Percentiles rank a stretch among this genome's conserved stretches.
These are phyloP conservation scores for Aspergillus conjunctus DNA, from an alignment of 495 filamentous ascomycete genomes.

Conservation along the genomic window DNA sequence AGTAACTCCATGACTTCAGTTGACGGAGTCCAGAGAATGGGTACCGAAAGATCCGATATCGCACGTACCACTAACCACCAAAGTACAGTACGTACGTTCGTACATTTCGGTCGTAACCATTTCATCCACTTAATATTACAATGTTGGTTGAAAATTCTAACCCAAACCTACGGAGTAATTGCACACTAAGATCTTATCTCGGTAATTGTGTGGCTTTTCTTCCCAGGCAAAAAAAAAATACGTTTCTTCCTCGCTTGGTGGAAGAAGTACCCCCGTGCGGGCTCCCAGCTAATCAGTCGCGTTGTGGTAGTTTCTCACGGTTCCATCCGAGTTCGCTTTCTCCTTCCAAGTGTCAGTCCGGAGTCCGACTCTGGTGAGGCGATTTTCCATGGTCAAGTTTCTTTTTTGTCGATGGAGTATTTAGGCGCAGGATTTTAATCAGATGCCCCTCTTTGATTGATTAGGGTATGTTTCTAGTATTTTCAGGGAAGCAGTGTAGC, in stretches of 20 bases:
- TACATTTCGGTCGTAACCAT: too few relatives aligned
- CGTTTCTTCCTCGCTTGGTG: too few relatives aligned
- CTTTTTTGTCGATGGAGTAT: neutral
- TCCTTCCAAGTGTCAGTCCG: too few relatives aligned
- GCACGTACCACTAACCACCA: conserved; percentile 19
- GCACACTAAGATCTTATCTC: conserved; percentile 22
- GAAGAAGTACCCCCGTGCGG: too few relatives aligned
- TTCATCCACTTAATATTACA: too few relatives aligned
- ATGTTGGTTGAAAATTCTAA: too few relatives aligned
- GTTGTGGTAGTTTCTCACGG: too few relatives aligned
- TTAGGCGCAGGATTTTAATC: neutral
- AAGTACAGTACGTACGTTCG: too few relatives aligned
- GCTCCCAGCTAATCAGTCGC: too few relatives aligned
- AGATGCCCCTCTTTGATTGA: conserved; percentile 17
- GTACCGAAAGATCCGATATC: conserved; percentile 27
- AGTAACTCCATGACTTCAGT: neutral
- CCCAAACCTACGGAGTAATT: conserved; percentile 1
- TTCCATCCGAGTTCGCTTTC: too few relatives aligned
- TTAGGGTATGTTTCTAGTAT: conserved; percentile 13
- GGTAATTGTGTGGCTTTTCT: conserved; percentile 5
- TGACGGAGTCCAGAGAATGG: neutral
- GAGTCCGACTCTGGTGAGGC: neutral
- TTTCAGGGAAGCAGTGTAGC: too few relatives aligned
- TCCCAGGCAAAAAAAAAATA: neutral
- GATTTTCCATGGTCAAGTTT: neutral